A percentile compares a stretch with the other conserved stretches of the same genome.
Conservation (phyloP, 768 basidiomycete species). For the Boletus pseudo-olivaceus region DNA sequence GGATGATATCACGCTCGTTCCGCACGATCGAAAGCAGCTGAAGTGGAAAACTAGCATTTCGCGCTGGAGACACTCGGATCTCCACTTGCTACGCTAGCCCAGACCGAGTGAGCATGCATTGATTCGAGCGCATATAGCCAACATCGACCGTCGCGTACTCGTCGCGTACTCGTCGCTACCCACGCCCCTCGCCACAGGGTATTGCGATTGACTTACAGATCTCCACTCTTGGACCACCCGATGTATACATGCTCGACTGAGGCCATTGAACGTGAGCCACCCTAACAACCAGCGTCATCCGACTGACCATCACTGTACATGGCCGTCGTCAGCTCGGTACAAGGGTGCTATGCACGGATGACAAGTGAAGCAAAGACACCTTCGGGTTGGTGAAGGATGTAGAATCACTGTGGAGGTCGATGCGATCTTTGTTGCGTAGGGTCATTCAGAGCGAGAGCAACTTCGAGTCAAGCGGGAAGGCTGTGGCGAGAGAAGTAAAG, state of each 20-base stretch:
- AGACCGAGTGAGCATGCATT: neutral
- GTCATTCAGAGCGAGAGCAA: neutral
- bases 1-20: neutral
- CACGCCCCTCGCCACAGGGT: neutral
- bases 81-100: too few species aligned
- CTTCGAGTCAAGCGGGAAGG: neutral
- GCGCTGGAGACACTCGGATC: neutral
- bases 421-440: neutral
- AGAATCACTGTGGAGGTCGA: neutral
- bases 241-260: neutral
- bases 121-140: constrained; percentile 3
- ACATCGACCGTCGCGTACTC: neutral
- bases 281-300: constrained; percentile 4
- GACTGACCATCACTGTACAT: neutral
- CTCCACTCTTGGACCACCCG: neutral
- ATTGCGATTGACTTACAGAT: neutral
- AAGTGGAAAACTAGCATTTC: neutral
- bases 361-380: neutral
- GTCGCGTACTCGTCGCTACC: neutral
- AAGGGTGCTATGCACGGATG: constrained; percentile 10
- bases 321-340: constrained; percentile 2
- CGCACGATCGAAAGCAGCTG: too few species aligned
- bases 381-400: neutral
- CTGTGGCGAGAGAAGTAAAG: neutral
- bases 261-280: constrained; percentile 13